phyloP scores from a whole-genome alignment of 1,139 yeast genomes.

The Magnusiomyces clavatus region DNA sequence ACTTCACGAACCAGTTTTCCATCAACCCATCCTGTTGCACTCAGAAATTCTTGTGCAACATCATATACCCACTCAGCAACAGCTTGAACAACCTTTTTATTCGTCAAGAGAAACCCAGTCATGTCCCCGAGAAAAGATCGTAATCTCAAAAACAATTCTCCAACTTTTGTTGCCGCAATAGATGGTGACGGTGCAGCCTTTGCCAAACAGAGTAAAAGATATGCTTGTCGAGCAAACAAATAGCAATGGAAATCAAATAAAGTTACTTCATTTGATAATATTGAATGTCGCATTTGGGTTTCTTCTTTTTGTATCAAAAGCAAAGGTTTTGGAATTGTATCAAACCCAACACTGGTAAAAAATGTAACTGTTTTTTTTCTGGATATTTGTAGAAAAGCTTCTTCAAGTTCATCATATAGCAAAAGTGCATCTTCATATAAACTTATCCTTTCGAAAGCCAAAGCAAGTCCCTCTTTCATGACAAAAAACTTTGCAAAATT shows the following conservation, averaged over 20 bases:
- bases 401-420: conserved; percentile 38
- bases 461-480: conserved; percentile 41
- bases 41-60: conserved; percentile 29
- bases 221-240: conserved; percentile 37
- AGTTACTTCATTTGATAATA: conserved; percentile 34
- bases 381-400: conserved; percentile 24
- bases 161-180: conserved; percentile 29
- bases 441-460: conserved; percentile 43
- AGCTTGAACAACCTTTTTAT: conserved; percentile 21
- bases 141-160: conserved; percentile 29
- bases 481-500: conserved; percentile 39
- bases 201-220: conserved; percentile 29
- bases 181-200: conserved; percentile 33
- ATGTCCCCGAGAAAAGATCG: conserved; percentile 39
- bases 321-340: conserved; percentile 12
- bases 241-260: conserved; percentile 37
- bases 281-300: conserved; percentile 27
- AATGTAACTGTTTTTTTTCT: conserved; percentile 23
- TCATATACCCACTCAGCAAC: conserved; percentile 32
- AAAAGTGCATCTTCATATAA: conserved; percentile 51
- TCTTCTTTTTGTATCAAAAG: conserved; percentile 17
- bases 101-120: conserved; percentile 24
- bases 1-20: conserved; percentile 29
- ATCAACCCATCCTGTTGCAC: conserved; percentile 18
- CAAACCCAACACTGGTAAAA: conserved; percentile 28